Evolutionary conservation across 1,284 basidiomycete genomes (phyloP), one percentile per base, ranked within the genome.

Genomic region (Boletus calvinii): DNA sequence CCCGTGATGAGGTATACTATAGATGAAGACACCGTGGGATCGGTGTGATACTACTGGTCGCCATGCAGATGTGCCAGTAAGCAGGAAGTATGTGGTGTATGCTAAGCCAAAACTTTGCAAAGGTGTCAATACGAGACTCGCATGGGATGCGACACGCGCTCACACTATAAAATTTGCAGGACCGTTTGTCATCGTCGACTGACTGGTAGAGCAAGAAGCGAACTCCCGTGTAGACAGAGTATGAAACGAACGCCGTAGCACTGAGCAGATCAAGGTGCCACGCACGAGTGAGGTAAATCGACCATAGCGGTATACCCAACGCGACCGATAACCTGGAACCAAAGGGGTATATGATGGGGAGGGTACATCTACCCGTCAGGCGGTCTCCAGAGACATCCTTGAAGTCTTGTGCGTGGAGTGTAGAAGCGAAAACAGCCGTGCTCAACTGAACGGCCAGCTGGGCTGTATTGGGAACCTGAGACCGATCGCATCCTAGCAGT

Each of bases 371-470:
- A 10, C 66, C 67, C 8, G 58, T 56, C 4, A 58, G 13, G 3
- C 47, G 46, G 51, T 72, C 72, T 20, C 72, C 71, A 3, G 58
- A 52, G 11, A 61, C 56, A 52, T 73, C 72, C 29, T 64, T 60
- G 50, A 73, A 73, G 49, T 73, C 72, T 50, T 73, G 72, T 1
- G 67, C 60, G 11, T 72, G 70, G 24, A 71, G 60, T 0, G 72
- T 74, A 5, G 67, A 69, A 2, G 54, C 54, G 12, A 65, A 57
- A 3, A 64, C 37, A 1, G 45, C 52, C 1, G 43, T 40, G 32
- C 51, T 65, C 43, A 60, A 56, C 2, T 66, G 70, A 8, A 66
- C 30, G 11, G 59, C 59, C 3, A 57, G 20, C 29, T 37, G 40
- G 17, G 45, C 50, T 3, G 39, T 50, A n/a, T 47, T 32, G 20